Evolutionary conservation across 2,329 filamentous ascomycete genomes (phyloP).

Genomic region (Colletotrichum spaethianum): DNA sequence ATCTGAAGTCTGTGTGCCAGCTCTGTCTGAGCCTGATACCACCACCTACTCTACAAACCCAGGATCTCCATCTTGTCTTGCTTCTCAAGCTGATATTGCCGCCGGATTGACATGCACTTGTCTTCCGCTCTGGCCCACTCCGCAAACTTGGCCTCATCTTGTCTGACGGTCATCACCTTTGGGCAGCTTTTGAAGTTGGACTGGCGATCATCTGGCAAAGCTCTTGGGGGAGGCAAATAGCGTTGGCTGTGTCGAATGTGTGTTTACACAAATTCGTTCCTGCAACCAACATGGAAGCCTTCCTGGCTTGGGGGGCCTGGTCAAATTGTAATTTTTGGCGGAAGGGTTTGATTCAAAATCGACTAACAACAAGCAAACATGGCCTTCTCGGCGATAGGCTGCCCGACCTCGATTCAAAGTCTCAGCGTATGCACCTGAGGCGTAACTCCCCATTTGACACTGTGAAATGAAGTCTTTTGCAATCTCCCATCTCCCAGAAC

Average conservation of each 20-base stretch:
- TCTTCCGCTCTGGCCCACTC: background rate
- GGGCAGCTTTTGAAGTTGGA: too few relatives aligned
- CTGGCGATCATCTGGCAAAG: background rate
- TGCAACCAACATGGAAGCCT: constrained; percentile 13
- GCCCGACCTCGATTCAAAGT: background rate
- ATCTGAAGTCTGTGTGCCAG: background rate
- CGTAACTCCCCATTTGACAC: background rate
- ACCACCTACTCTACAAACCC: background rate
- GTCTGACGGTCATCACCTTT: too few relatives aligned
- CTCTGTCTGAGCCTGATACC: background rate
- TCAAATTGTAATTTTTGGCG: constrained; percentile 18
- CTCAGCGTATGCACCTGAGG: background rate
- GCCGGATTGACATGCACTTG: background rate
- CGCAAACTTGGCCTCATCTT: too few relatives aligned
- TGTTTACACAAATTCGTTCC: background rate
- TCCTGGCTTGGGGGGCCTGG: constrained; percentile 16
- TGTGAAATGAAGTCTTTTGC: constrained; percentile 11
- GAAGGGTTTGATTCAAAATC: background rate
- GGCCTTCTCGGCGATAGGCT: background rate
- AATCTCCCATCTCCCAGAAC: background rate
- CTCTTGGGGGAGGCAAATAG: background rate
- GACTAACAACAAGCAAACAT: background rate
- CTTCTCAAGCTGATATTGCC: background rate
- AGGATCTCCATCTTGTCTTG: background rate
- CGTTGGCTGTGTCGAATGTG: background rate